These are phyloP conservation scores for Cryphonectria parasitica DNA, from an alignment of 2,329 filamentous ascomycete genomes.

Conservation along the genomic window DNA sequence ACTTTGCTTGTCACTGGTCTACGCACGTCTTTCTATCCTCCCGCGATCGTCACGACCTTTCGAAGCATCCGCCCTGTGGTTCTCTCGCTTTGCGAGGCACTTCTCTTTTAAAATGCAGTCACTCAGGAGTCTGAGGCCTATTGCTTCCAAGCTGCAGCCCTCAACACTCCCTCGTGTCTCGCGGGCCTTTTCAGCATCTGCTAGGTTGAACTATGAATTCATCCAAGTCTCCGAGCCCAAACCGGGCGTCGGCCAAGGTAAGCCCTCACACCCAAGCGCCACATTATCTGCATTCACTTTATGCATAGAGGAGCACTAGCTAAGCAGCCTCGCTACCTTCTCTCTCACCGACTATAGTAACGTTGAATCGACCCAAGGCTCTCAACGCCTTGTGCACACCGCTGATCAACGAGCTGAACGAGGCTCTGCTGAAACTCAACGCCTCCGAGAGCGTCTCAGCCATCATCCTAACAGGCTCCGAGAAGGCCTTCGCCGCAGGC, in stretches of 20 bases:
- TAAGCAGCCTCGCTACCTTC: conserved; percentile 6
- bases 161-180: conserved; percentile 59
- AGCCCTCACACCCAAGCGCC: conserved; percentile 30
- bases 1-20: background rate
- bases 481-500: conserved; percentile 90
- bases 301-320: conserved; percentile 4
- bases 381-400: conserved; percentile 92
- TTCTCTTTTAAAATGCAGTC: conserved; percentile 49
- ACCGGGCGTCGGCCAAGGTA: conserved; percentile 90
- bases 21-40: background rate
- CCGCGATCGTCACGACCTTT: background rate
- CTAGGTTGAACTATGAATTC: conserved; percentile 68
- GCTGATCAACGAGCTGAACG: conserved; percentile 87
- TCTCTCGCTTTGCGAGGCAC: background rate
- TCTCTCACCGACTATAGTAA: conserved; percentile 61
- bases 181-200: conserved; percentile 55
- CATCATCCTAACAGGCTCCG: conserved; percentile 85
- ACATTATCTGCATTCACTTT: background rate
- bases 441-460: conserved; percentile 69
- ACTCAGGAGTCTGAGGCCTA: conserved; percentile 62
- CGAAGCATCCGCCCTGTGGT: background rate
- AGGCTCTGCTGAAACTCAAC: conserved; percentile 73
- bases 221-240: conserved; percentile 81
- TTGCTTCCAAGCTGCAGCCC: conserved; percentile 62
- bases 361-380: conserved; percentile 90